Base-by-base conservation (phyloP, 495 filamentous ascomycete genomes). In the Amphirosellinia nigrospora region DNA sequence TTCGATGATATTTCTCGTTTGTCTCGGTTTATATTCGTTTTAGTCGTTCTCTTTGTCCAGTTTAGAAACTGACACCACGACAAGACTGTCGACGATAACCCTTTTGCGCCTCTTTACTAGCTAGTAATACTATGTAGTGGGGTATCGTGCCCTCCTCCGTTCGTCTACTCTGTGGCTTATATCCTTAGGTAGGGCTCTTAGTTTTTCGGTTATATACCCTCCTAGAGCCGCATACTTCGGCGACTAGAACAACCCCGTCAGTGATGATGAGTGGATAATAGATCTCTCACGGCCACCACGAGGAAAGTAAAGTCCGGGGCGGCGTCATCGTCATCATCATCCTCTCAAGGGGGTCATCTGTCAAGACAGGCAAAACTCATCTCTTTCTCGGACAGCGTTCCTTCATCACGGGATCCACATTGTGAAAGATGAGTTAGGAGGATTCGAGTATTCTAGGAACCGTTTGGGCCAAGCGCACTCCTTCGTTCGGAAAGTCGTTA, bases 1-100 rank as follows among this genome's bases (percentile, higher is more conserved):
- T 41, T 26, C 0, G 23, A 36, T 43, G 32, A 48, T 62, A 43
- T 62, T 23, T 46, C 19, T 5, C 80, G 81, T 7, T 7, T 41
- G 19, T 15, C 48, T 64, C 39, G n/a, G 23, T 39, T 32, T 56
- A n/a, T 32, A 2, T 64, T 69, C 43, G 21, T 70, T 63, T n/a
- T 34, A 1, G 52, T 26, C 13, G 26, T 23, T 46, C 1, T 48
- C 1, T 30, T 23, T 46, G 1, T 48, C 1, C n/a, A 19, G n/a
- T 13, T 34, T 19, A n/a, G 34, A 41, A 32, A 38, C 3, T 21
- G 23, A 16, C 5, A 32, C 23, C 2, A n/a, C 16, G 21, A 9
- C 2, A n/a, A 7, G 21, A 9, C 8, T 41, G 13, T 41, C 16
- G n/a, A 26, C 8, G 5, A 2, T 32, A 45, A 1, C 7, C 61